Evolutionary conservation across 2,329 filamentous ascomycete species (phyloP), one percentile per base, ranked within the genome.

Genomic region (Monosporascus sp.): DNA sequence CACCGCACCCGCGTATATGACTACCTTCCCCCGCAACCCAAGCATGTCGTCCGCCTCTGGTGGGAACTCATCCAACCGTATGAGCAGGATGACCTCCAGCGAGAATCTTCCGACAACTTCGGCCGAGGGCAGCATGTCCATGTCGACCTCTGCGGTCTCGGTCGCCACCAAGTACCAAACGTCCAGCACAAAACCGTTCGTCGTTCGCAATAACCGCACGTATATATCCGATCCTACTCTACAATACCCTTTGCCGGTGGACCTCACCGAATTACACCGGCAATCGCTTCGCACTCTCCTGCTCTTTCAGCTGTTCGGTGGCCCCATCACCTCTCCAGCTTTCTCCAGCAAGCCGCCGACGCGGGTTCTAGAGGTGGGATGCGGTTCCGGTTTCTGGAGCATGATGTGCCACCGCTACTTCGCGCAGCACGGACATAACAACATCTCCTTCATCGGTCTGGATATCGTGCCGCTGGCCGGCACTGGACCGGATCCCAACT

Each of bases 301-400:
- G 57, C 78, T 91, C 49, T 87, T 90, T 60, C 85, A 90, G 64
- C 81, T 96, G 37, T 91, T 94, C 63, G 90, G 90, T 45, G 84
- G 84, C 11, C 88, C 90, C 0, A 80, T 94, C 52, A 92, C 88
- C 70, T 88, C 87, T 8, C 85, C 87, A 1, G 76, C 77, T 31
- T 79, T 90, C 51, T 73, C 78, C 44, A 78, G 82, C 57, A 82
- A 83, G 47, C 85, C 89, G 20, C 92, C 92, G 0, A 80, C 79
- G 62, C 85, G 84, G 58, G 87, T 97, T 27, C 78, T 97, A 24
- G 93, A 97, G 65, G 72, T 97, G 37, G 91, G 86, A 31, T 97
- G 93, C 69, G 92, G 92, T 18, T 88, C 88, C 20, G 93, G 84
- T 24, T 89, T 95, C 66, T 97, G 92, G 92, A 92, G 89, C 61